These are phyloP conservation scores for Fusarium bulbicola DNA, from an alignment of 2,329 filamentous ascomycete species.

Conservation along the genomic window DNA sequence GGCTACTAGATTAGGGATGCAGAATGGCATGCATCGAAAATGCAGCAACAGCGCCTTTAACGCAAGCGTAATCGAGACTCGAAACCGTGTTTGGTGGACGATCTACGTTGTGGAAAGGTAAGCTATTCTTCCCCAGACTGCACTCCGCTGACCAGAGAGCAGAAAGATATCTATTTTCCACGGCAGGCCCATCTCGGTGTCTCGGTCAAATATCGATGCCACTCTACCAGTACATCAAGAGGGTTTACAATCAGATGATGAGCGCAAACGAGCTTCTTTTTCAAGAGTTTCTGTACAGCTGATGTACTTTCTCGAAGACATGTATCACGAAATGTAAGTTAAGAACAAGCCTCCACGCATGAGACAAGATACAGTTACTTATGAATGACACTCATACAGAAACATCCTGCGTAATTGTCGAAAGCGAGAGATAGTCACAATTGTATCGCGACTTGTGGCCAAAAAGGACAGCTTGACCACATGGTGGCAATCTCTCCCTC, in stretches of 20 bases:
- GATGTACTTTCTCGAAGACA: not conserved
- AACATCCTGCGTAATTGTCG: not conserved
- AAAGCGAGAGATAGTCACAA: not conserved
- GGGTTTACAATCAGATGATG: not conserved
- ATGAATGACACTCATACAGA: not conserved
- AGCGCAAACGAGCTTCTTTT: not conserved
- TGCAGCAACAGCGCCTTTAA: not conserved
- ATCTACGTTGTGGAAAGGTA: slow-evolving; percentile 1
- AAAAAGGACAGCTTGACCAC: not conserved
- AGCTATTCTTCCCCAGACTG: not conserved
- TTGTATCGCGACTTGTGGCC: not conserved
- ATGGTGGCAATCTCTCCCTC: slow-evolving; percentile 3
- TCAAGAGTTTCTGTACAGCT: not conserved
- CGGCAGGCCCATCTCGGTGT: not conserved
- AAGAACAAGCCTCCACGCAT: not conserved
- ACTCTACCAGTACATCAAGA: not conserved
- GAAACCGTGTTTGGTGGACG: slow-evolving; percentile 1
- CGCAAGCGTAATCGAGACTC: not conserved
- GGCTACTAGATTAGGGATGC: not conserved
- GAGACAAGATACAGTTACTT: not conserved
- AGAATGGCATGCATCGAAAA: slow-evolving; percentile 3
- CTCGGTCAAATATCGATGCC: slow-evolving; percentile 4
- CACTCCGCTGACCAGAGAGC: not conserved
- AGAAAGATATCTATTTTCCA: slow-evolving; percentile 7
- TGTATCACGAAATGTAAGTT: slow-evolving; percentile 1